Evolutionary conservation across 768 basidiomycete genomes (phyloP), one percentile per base, ranked within the genome.

Genomic region (Guyanaporus albipodus): DNA sequence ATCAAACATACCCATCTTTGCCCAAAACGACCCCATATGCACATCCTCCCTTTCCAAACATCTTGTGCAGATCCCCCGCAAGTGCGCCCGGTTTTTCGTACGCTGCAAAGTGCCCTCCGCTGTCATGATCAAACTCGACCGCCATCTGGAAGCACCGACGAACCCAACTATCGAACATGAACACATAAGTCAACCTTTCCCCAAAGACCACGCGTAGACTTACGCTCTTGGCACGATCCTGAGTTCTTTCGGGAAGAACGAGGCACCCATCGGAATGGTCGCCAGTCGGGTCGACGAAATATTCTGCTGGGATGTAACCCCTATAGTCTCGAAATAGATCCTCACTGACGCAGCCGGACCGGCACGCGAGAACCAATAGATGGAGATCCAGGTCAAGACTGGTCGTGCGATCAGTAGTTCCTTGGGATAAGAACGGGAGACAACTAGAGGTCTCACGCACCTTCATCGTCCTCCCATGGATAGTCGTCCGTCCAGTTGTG

Each of bases 41-140:
- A 27, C 71, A 70, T 0, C 78, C 76, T 9, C 68, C 73, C 45
- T 67, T 74, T 31, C 73, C 73, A 60, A 81, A 83, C 78, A 82
- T 82, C 53, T 67, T 73, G 24, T 74, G 64, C 38, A 83, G 39
- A 53, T 81, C 82, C 1, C 53, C 67, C 0, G 68, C 80, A 12
- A 84, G 65, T 3, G 61, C 60, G 4, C 72, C 65, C 0, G 82
- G 79, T 32, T 54, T 61, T 52, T 83, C 81, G 49, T 73, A 56
- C 0, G 80, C 72, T 8, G 79, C 76, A 55, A 84, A 83, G 59
- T 83, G 82, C 1, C 82, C 81, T 4, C 82, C 81, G 5, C 57
- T 57, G 1, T 66, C 64, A 41, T 83, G 81, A 12, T 70, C 63
- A 4, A 70, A 63, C 49, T 75, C 70, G 42, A 77, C 80, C 4